Evolutionary conservation across 108 stramenopile genomes (phyloP), one percentile per base, ranked within the genome.

Genomic region (Stephanodiscus minutulus): DNA sequence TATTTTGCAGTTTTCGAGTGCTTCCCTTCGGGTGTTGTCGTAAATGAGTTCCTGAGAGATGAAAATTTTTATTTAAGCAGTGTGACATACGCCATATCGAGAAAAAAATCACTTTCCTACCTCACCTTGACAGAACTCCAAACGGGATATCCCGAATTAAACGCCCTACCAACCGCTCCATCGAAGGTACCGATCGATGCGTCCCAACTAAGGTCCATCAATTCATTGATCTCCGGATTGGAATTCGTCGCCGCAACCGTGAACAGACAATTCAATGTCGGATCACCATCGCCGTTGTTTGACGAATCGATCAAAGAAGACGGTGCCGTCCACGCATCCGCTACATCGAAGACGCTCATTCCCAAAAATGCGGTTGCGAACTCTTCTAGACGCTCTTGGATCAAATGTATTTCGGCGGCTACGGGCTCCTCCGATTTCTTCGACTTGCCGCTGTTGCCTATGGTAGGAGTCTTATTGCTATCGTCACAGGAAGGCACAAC

Each of bases 341-440:
- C 92, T 20, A 92, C 80, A 75, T 98, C 96, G 72, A 98, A 98
- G 15, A 97, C 93, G 22, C 94, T 94, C 85, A 98, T 92, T 22
- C 90, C 91, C 73, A 97, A 77, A 59, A 98, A 97, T 5, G 96
- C 98, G 25, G 68, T 72, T 7, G 90, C 80, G 79, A 98, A 97
- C 70, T 98, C 98, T 71, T 97, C 93, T 52, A 97, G 77, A 52
- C 96, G 85, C 27, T 91, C 83, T 57, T 76, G 72, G 43, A 76
- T 68, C 24, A 73, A 33, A 11, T 80, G 41, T 46, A 81, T 69
- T 68, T 72, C 69, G 35, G 69, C 46, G 17, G 65, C 61, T 22
- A 78, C 55, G 12, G 76, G 24, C 18, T 63, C 64, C 50, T 62
- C 58, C n/a, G 66, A 68, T 74, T 17, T 70, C 15, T 59, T 76